These are phyloP conservation scores for Thalassiosira mediterranea DNA, from an alignment of 352 stramenopile genomes.

Conservation along the genomic window DNA sequence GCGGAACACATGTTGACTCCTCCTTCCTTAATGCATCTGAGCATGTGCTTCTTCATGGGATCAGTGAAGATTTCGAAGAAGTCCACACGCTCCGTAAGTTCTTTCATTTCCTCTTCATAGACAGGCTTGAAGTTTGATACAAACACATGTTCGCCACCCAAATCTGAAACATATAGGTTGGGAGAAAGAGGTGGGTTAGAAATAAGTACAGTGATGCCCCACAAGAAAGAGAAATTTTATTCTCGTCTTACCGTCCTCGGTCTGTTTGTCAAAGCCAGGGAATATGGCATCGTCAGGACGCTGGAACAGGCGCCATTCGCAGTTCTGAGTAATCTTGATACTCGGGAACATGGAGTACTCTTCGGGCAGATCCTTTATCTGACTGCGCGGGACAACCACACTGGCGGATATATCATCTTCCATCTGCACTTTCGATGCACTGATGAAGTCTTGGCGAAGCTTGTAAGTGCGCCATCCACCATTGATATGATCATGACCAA, in stretches of 20 bases:
- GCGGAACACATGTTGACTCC: slow-evolving; percentile 58
- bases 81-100: slow-evolving; percentile 57
- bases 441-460: slow-evolving; percentile 61
- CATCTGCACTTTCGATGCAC: slow-evolving; percentile 63
- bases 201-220: slow-evolving; percentile 26
- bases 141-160: slow-evolving; percentile 47
- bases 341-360: slow-evolving; percentile 55
- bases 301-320: slow-evolving; percentile 65
- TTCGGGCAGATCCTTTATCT: slow-evolving; percentile 43
- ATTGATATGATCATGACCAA: slow-evolving; percentile 47
- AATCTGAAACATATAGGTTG: slow-evolving; percentile 15
- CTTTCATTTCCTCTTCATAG: slow-evolving; percentile 59
- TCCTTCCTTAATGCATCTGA: slow-evolving; percentile 42
- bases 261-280: slow-evolving; percentile 65
- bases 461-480: slow-evolving; percentile 65
- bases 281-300: slow-evolving; percentile 61
- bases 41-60: slow-evolving; percentile 66
- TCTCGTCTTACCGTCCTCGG: too few relatives aligned
- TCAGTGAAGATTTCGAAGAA: slow-evolving; percentile 67
- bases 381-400: slow-evolving; percentile 56
- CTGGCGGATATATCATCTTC: slow-evolving; percentile 68
- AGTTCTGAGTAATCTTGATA: slow-evolving; percentile 64
- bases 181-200: not conserved
- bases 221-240: too few relatives aligned
- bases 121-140: slow-evolving; percentile 65